Evolutionary conservation across 1,139 yeast genomes (phyloP).

Genomic region (Kazachstania sp.): DNA sequence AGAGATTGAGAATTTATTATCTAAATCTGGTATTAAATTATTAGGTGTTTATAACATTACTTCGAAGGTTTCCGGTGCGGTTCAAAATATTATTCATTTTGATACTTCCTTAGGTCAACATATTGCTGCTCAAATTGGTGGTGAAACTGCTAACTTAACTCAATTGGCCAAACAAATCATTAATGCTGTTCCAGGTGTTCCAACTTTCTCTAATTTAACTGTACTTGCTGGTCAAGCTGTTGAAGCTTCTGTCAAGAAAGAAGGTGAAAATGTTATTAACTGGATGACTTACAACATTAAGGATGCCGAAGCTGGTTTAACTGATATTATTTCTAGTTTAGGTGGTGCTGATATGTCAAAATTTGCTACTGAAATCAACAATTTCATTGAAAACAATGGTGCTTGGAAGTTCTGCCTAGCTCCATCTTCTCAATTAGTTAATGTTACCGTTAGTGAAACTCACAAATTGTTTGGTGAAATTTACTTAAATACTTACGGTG

Average conservation of each 20-base stretch:
- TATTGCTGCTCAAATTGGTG: constrained; percentile 4
- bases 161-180: constrained; percentile 1
- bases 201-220: constrained; percentile 3
- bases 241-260: constrained; percentile 1
- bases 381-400: constrained; percentile 4
- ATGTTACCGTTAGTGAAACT: not conserved
- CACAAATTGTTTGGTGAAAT: constrained; percentile 2
- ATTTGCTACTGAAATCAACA: constrained; percentile 1
- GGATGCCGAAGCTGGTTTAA: constrained; percentile 1
- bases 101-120: constrained; percentile 1
- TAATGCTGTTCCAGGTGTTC: constrained; percentile 5
- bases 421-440: constrained; percentile 2
- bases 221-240: not conserved
- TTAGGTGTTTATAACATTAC: constrained; percentile 3
- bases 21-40: constrained; percentile 1
- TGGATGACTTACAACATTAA: constrained; percentile 4
- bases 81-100: constrained; percentile 1
- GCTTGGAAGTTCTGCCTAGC: constrained; percentile 4
- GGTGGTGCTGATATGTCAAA: not conserved
- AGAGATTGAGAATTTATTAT: not conserved
- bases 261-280: constrained; percentile 1
- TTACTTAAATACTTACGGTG: constrained; percentile 5
- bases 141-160: not conserved
- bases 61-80: not conserved
- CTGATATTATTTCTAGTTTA: not conserved